Base-by-base conservation (phyloP, 164 flowering plant species). In the Liquidambar formosana region DNA sequence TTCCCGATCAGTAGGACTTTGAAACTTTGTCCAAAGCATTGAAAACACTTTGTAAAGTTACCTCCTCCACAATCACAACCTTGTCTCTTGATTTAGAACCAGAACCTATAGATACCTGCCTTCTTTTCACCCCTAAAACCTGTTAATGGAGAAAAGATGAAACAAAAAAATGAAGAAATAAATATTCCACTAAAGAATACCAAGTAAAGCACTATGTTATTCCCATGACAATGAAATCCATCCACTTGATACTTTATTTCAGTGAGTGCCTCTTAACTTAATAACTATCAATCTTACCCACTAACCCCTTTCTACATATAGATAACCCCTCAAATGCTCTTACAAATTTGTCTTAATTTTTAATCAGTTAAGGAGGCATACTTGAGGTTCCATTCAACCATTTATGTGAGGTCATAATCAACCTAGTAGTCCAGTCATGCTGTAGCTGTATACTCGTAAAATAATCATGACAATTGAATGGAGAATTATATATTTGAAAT, bases 41-140 rank as follows among this genome's bases (percentile, higher is more conserved):
- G 69, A 82, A 85, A 65, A 93, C 97, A 70, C 71, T 73, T 65
- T 88, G 83, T 43, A 82, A 57, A n/a, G 88, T 82, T 56, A 80
- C 84, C n/a, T 86, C 94, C 77, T 95, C 96, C 62, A 95, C 94
- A 64, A 91, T 80, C 62, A 95, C 83, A 48, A 89, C 87, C 79
- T 95, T 93, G 83, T 88, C 97, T 80, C 99, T 88, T 57, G 97
- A 95, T 82, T 91, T 91, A 15, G 96, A 89, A 51, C 99, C 97
- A 47, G 94, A 80, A 69, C 90, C 84, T 64, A 91, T 52, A 0
- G 97, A 89, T 2, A 91, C 83, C 66, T 95, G 97, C 76, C 97
- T 84, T 74, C 76, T 86, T 75, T 95, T 95, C 65, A 92, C 94
- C 51, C 99, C 97, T 44, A 95, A 51, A 27, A 95, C 92, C 99